Base-by-base conservation (phyloP, 306 rosid genomes). In the Trifolium fragiferum region DNA sequence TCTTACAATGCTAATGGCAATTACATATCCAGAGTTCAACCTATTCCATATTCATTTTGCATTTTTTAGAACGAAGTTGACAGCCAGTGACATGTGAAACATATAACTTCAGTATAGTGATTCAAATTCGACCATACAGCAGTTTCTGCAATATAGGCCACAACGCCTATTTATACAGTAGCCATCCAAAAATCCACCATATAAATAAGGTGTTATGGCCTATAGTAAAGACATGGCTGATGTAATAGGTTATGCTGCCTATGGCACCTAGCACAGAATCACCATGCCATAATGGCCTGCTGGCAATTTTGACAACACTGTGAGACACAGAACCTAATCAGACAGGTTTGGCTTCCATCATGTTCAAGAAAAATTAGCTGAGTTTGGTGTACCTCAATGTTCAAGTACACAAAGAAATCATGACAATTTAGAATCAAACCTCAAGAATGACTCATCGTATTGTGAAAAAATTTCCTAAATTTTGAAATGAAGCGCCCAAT, bases 11-110 rank as follows among this genome's bases (percentile, higher is more conserved):
- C 50, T 11, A 55, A 21, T 41, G 68, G 51, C 53, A 59, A 77
- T 33, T 70, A 3, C 55, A 54, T 40, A 44, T 23, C 57, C 79
- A 51, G 10, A 51, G 20, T 49, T 49, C 60, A 54, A 73, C 20
- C 35, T 6, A 44, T 60, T 44, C 21, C 20, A 13, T 46, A 30
- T 30, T 46, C 37, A 7, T 27, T 60, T 59, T 2, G 12, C 21
- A 25, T 47, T 16, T 46, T 69, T 38, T 38, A 38, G 32, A 65
- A 38, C 16, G 57, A 25, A 5, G 25, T 20, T 21, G 4, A 40
- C 40, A 10, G 46, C 1, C 2, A 44, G 60, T 57, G 61, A 58
- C 70, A 73, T 74, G 61, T 50, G 43, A 49, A 74, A 74, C 27
- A 66, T 65, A 65, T 38, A 25, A 66, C 49, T 47, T 21, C 53